Base-by-base conservation (phyloP, 2,329 filamentous ascomycete genomes). In the Colletotrichum paranaense region DNA sequence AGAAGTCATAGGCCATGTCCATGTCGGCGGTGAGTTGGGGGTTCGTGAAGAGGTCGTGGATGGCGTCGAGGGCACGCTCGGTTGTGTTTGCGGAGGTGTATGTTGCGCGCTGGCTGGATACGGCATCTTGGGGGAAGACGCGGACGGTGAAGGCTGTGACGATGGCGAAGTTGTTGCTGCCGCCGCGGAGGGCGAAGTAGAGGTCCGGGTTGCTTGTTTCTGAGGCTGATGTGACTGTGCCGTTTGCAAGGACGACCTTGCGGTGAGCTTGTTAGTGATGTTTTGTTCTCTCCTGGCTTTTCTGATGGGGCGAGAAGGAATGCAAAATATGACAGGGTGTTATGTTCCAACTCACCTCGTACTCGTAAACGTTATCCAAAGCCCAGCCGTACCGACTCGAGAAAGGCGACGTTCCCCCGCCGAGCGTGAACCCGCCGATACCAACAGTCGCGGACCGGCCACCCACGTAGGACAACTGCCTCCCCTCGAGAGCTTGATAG, bases 91-190 rank as follows among this genome's bases (percentile, higher is more conserved):
- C 22, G 9, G 38, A 24, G 22, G 16, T n/a, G 28, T 49, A 68
- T 2, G 55, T 60, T n/a, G 52, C 52, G 22, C 32, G 26, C 24
- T 19, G 32, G 6, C 32, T 59, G 7, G n/a, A 62, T 7, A 59
- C 28, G 16, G 35, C 24, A 26, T 38, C 56, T 14, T 68, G 65
- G 2, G 55, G 65, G 3, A 68, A 49, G 8, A 30, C 42, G n/a
- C 55, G n/a, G 22, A 59, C 55, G 14, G 56, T 81, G 78, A 90
- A 84, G 6, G 86, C 86, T 11, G 85, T 82, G 4, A 91, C 87
- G 4, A 91, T 82, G n/a, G 86, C 89, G 74, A 88, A 91, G 58
- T 86, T 90, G 35, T 87, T 88, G 3, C 88, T 87, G 3, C 87
- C 86, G 19, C 88, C 88, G 46, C 84, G 82, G 1, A 90, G 81